These are phyloP conservation scores for Sphagnum magellanicum DNA, from an alignment of 228 moss, liverwort and hornwort genomes.

Conservation along the genomic window DNA sequence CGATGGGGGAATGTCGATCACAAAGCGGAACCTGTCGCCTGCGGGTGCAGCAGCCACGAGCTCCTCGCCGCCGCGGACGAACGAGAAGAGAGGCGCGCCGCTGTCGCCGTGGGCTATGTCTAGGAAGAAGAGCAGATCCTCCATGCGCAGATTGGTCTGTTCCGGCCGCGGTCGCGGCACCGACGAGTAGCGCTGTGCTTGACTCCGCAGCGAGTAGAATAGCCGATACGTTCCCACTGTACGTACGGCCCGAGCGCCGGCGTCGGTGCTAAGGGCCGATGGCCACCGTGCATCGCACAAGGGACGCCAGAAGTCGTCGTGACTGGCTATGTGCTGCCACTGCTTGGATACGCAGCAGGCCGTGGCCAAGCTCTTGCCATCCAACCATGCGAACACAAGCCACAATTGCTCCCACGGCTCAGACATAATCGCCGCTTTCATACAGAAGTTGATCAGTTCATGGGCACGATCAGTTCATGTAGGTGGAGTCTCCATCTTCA, in stretches of 20 bases:
- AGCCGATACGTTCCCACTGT: background rate
- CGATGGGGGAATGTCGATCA: background rate
- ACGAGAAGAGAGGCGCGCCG: background rate
- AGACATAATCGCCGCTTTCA: no score
- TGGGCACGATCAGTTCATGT: no score
- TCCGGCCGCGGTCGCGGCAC: background rate
- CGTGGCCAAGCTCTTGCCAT: constrained; percentile 2
- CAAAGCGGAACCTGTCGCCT: background rate
- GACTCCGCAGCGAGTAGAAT: constrained; percentile 1
- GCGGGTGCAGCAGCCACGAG: background rate
- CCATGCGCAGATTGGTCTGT: background rate
- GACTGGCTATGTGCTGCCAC: constrained; percentile 3
- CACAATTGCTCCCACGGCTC: background rate
- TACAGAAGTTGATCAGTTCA: no score
- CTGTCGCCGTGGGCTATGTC: background rate
- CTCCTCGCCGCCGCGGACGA: background rate
- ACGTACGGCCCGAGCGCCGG: background rate
- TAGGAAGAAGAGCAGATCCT: constrained; percentile 4
- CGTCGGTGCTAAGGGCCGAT: background rate
- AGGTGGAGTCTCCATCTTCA: no score
- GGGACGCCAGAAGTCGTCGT: constrained; percentile 1
- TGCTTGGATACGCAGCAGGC: constrained; percentile 4
- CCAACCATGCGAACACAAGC: constrained; percentile 4
- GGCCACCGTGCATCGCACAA: background rate
- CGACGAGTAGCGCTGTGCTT: background rate